Percentiles rank a stretch among this genome's conserved stretches.
These are phyloP conservation scores for Hypomontagnella monticulosa DNA, from an alignment of 495 filamentous ascomycete genomes.

Conservation along the genomic window DNA sequence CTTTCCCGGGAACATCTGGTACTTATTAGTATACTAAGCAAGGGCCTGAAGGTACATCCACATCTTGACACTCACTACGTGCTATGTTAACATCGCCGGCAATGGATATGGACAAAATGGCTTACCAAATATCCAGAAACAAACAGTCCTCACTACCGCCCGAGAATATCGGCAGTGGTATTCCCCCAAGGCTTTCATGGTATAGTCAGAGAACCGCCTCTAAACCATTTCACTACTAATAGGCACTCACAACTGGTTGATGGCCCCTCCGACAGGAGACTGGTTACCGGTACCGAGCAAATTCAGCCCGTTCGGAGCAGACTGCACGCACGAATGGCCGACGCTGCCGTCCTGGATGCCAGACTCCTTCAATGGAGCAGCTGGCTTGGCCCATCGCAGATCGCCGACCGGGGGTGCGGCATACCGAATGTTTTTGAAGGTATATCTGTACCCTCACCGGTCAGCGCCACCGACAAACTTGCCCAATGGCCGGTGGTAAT, in stretches of 20 bases:
- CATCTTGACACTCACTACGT: background rate
- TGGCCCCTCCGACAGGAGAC: conserved; percentile 48
- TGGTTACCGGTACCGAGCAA: conserved; percentile 48
- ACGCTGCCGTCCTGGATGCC: conserved; percentile 62
- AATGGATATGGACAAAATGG: conserved; percentile 8
- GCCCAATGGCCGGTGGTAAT: background rate
- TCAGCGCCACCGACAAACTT: background rate
- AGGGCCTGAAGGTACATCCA: background rate
- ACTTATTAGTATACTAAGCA: background rate
- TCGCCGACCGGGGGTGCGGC: conserved; percentile 64
- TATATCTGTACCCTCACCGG: conserved; percentile 45
- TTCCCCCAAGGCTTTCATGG: conserved; percentile 44
- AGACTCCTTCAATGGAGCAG: conserved; percentile 55
- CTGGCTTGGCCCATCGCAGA: conserved; percentile 65
- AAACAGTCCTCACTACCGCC: conserved; percentile 61
- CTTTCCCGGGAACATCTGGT: conserved; percentile 38
- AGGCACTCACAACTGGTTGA: conserved; percentile 48
- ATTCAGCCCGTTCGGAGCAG: conserved; percentile 48
- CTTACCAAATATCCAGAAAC: conserved; percentile 57
- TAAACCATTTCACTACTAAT: background rate
- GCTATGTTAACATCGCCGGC: background rate
- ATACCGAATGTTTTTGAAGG: conserved; percentile 67
- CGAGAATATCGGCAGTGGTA: conserved; percentile 49
- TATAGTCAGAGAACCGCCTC: background rate
- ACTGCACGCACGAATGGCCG: conserved; percentile 58